Evolutionary conservation across 1,284 basidiomycete species (phyloP).

Genomic region (Tilletiaria anomala): DNA sequence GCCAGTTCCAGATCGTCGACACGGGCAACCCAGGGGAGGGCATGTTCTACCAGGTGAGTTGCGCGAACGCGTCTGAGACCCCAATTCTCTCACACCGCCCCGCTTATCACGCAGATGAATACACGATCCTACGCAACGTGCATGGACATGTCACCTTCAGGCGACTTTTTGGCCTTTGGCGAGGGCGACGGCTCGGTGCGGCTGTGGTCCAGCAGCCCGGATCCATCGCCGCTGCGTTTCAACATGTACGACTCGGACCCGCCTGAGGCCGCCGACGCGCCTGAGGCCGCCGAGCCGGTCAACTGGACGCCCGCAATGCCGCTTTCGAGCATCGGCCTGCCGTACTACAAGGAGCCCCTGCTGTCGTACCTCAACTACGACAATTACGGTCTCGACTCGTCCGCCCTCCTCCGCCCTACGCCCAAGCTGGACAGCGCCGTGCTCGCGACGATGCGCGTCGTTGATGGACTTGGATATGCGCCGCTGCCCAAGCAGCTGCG

Average conservation of each 20-base stretch:
- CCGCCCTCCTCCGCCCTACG: conserved; percentile 49
- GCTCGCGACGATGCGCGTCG: conserved; percentile 61
- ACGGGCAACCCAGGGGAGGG: conserved; percentile 54
- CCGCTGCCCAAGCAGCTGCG: conserved; percentile 64
- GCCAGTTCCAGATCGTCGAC: conserved; percentile 80
- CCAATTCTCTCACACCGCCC: no score
- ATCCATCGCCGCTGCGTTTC: conserved; percentile 46
- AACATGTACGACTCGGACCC: conserved; percentile 75
- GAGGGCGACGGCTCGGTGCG: conserved; percentile 76
- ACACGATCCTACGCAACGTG: conserved; percentile 61
- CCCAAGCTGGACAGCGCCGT: conserved; percentile 65
- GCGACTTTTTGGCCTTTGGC: conserved; percentile 80
- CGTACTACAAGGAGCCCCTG: conserved; percentile 62
- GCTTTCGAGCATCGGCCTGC: conserved; percentile 76
- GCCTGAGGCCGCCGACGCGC: conserved; percentile 66
- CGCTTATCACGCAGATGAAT: conserved; percentile 39
- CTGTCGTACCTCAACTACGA: conserved; percentile 52
- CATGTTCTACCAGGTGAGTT: conserved; percentile 58
- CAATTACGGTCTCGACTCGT: conserved; percentile 27
- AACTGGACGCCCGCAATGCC: conserved; percentile 72
- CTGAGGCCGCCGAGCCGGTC: conserved; percentile 56
- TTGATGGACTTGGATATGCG: conserved; percentile 79
- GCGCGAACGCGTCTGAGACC: conserved; percentile 2
- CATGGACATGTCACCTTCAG: conserved; percentile 66
- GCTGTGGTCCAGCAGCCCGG: conserved; percentile 54